Conservation (phyloP, 2,329 filamentous ascomycete genomes). For the Alternaria rosae region DNA sequence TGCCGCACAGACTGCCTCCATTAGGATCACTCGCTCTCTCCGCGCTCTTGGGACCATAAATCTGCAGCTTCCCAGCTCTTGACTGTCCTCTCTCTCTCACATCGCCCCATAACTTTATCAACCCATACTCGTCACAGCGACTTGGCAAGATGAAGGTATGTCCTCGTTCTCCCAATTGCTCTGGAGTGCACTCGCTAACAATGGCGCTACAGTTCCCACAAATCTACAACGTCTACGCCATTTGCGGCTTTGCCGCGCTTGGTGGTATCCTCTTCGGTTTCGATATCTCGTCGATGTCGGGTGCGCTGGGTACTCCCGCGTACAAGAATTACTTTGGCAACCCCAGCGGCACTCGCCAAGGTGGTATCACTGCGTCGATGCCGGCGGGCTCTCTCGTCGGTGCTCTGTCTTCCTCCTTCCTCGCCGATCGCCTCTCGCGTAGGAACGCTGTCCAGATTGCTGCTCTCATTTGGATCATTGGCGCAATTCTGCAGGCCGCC, state of each 20-base stretch:
- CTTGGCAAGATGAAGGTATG: constrained; percentile 43
- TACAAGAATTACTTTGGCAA: constrained; percentile 49
- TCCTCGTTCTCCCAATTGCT: not conserved
- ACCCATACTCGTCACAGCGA: constrained; percentile 15
- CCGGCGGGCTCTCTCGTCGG: constrained; percentile 59
- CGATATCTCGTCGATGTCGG: constrained; percentile 51
- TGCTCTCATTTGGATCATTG: constrained; percentile 56
- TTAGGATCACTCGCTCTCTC: constrained; percentile 29
- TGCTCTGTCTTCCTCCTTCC: constrained; percentile 55
- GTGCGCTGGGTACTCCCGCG: constrained; percentile 48
- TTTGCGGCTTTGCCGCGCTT: constrained; percentile 69
- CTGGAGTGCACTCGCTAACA: not conserved
- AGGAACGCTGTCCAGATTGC: constrained; percentile 54
- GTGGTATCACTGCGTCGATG: constrained; percentile 58
- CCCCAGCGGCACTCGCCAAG: constrained; percentile 47
- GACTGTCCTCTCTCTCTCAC: constrained; percentile 3
- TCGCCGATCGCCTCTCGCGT: constrained; percentile 57
- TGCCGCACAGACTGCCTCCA: constrained; percentile 19
- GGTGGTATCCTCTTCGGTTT: constrained; percentile 54
- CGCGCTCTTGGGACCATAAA: constrained; percentile 17
- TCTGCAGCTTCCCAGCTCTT: not conserved
- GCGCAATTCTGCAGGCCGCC: constrained; percentile 51
- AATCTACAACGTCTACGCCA: constrained; percentile 46
- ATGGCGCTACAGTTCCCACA: constrained; percentile 46
- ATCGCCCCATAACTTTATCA: constrained; percentile 7